Evolutionary conservation across 2,329 filamentous ascomycete species (phyloP).

Genomic region (Simplicillium sp.): DNA sequence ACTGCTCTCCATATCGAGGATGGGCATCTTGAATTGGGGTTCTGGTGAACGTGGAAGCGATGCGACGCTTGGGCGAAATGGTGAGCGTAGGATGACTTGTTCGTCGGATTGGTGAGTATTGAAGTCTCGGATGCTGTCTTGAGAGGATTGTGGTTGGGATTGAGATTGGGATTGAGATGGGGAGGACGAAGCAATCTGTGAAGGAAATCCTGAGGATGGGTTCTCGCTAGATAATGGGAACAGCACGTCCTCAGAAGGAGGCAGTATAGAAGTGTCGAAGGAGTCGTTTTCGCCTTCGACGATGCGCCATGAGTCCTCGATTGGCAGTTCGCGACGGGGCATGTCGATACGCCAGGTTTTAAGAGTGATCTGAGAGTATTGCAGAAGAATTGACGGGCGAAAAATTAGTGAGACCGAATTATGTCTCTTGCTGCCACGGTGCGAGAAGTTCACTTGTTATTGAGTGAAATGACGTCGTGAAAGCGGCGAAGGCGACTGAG

Average conservation of each 20-base stretch:
- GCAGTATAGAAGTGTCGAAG: conserved; percentile 46
- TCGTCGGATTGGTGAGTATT: conserved; percentile 44
- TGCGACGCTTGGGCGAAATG: conserved; percentile 44
- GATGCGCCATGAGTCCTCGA: conserved; percentile 51
- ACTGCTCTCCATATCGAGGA: conserved; percentile 27
- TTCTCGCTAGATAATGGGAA: conserved; percentile 27
- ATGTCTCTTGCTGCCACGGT: too few relatives aligned
- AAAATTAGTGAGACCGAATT: too few relatives aligned
- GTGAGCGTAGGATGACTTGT: conserved; percentile 42
- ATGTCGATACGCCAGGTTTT: too few relatives aligned
- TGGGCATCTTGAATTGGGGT: conserved; percentile 45
- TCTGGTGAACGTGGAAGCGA: conserved; percentile 30
- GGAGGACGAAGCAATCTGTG: conserved; percentile 34
- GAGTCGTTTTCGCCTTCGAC: conserved; percentile 53
- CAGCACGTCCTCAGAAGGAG: conserved; percentile 27
- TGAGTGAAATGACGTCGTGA: too few relatives aligned
- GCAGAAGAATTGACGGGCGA: too few relatives aligned
- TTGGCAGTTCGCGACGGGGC: conserved; percentile 11
- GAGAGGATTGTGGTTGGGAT: conserved; percentile 29
- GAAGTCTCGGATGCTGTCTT: conserved; percentile 48
- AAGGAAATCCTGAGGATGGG: conserved; percentile 27
- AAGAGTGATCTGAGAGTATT: too few relatives aligned
- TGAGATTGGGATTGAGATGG: conserved; percentile 25
- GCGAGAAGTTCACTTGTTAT: too few relatives aligned
- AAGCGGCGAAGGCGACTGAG: too few relatives aligned